A percentile compares a stretch with the other conserved stretches of the same genome.
Conservation (phyloP, 768 basidiomycete species). For the Suillus subalutaceus region DNA sequence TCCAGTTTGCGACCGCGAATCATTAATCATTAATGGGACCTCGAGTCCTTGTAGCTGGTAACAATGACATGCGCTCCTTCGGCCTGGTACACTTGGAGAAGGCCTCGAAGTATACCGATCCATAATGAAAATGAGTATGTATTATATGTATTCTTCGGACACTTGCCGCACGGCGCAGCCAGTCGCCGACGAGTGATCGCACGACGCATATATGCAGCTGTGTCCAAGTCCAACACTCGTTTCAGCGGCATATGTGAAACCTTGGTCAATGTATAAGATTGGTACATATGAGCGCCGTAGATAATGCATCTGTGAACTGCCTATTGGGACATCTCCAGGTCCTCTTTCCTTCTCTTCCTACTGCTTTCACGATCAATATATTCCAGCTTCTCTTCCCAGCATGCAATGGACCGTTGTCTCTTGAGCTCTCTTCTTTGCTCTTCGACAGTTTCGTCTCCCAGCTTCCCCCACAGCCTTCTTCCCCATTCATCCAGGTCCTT, state of each 20-base stretch:
- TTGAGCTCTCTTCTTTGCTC: constrained; percentile 29
- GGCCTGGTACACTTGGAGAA: too few species aligned
- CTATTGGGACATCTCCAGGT: constrained; percentile 30
- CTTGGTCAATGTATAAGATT: background rate
- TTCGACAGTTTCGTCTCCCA: constrained; percentile 39
- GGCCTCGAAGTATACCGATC: too few species aligned
- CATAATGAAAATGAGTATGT: too few species aligned
- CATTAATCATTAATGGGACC: too few species aligned
- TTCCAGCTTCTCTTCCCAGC: constrained; percentile 48
- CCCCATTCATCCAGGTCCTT: constrained; percentile 56
- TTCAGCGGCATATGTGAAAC: background rate
- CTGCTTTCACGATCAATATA: constrained; percentile 27
- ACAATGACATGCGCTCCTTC: too few species aligned
- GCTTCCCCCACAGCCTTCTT: constrained; percentile 42
- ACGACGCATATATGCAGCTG: too few species aligned
- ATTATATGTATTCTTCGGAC: too few species aligned
- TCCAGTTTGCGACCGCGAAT: too few species aligned
- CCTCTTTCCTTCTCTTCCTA: constrained; percentile 22
- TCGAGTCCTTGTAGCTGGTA: too few species aligned
- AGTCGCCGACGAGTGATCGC: too few species aligned
- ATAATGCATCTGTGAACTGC: background rate
- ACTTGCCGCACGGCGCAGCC: too few species aligned
- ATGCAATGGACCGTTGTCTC: constrained; percentile 40
- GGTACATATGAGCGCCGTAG: background rate
- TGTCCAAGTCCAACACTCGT: background rate